A percentile compares a stretch with the other conserved stretches of the same genome.
These are phyloP conservation scores for Trichoderma guizhouense DNA, from an alignment of 2,329 filamentous ascomycete species.

Conservation along the genomic window DNA sequence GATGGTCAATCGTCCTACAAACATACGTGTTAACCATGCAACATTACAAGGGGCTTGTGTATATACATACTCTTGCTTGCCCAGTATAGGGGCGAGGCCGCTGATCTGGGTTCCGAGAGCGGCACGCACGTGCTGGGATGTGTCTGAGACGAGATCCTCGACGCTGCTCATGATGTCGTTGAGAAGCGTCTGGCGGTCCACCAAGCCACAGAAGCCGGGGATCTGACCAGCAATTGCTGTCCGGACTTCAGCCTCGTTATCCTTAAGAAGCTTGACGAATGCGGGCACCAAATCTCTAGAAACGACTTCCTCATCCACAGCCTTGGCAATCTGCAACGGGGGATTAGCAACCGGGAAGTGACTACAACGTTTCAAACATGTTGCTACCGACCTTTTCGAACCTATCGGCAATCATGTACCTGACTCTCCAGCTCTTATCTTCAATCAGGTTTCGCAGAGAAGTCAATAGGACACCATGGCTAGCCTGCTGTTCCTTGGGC, in stretches of 20 bases:
- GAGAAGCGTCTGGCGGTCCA: slow-evolving; percentile 82
- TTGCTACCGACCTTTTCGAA: slow-evolving; percentile 76
- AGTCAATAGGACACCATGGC: slow-evolving; percentile 87
- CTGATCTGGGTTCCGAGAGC: slow-evolving; percentile 96
- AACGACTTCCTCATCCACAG: slow-evolving; percentile 95
- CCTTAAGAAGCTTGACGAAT: slow-evolving; percentile 96
- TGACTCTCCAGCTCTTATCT: slow-evolving; percentile 98
- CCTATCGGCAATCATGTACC: slow-evolving; percentile 98
- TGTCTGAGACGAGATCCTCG: slow-evolving; percentile 93
- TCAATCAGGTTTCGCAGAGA: slow-evolving; percentile 92
- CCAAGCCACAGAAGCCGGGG: slow-evolving; percentile 88
- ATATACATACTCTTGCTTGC: slow-evolving; percentile 83
- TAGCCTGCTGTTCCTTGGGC: slow-evolving; percentile 95
- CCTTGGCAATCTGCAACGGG: slow-evolving; percentile 80
- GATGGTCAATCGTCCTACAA: slow-evolving; percentile 83
- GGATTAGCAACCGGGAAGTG: not conserved
- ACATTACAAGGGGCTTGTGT: not conserved
- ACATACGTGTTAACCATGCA: not conserved
- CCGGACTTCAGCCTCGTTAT: slow-evolving; percentile 95
- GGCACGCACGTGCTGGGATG: slow-evolving; percentile 93
- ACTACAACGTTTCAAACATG: not conserved
- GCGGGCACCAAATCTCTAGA: slow-evolving; percentile 90
- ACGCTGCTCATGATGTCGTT: slow-evolving; percentile 96
- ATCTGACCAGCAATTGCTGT: slow-evolving; percentile 97
- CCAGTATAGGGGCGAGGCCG: slow-evolving; percentile 90